Base-by-base conservation (phyloP, 768 basidiomycete genomes). In the Amanita fuliginea region DNA sequence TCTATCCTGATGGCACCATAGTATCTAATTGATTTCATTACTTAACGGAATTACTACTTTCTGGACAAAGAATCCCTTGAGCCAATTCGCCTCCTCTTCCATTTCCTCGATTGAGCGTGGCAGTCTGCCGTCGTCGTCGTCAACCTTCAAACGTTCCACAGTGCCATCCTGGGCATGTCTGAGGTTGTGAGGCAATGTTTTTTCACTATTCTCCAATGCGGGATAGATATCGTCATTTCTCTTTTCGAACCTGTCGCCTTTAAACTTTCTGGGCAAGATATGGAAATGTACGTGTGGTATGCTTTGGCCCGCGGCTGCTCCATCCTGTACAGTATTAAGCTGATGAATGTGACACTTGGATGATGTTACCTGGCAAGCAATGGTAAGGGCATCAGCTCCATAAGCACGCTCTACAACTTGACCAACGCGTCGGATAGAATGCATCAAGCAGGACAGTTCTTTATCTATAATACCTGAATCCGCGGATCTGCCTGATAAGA, bases 281-380 rank as follows among this genome's bases (percentile, higher is more conserved):
- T 99, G 96, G 56, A 96, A 85, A 65, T 99, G 96, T n/a, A 97
- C 90, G 60, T 98, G 96, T 1, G 89, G 81, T n/a, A 91, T 79
- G 26, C 65, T 68, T 60, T 76, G 75, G 0, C 92, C 93, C 1
- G 93, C 87, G 11, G 86, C 87, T 53, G 73, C 75, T 10, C 94
- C 93, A 59, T 97, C 92, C 88, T 92, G n/a, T 8, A 8, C 11
- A 22, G 57, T 11, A 37, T 7, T 44, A 34, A 24, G 5, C 42
- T 30, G 28, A 24, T 11, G 32, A 11, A 11, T 10, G 8, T 44
- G 6, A 45, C 10, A 32, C 26, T 45, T 22, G 32, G 37, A 14
- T 2, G 40, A 19, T 7, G 46, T 40, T 24, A 89, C 94, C 77
- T 97, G 95, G 56, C 87, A 86, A 6, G 91, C 89, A 33, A 97